phyloP scores from a whole-genome alignment of 305 asterid species.

The Ilex paraguariensis region DNA sequence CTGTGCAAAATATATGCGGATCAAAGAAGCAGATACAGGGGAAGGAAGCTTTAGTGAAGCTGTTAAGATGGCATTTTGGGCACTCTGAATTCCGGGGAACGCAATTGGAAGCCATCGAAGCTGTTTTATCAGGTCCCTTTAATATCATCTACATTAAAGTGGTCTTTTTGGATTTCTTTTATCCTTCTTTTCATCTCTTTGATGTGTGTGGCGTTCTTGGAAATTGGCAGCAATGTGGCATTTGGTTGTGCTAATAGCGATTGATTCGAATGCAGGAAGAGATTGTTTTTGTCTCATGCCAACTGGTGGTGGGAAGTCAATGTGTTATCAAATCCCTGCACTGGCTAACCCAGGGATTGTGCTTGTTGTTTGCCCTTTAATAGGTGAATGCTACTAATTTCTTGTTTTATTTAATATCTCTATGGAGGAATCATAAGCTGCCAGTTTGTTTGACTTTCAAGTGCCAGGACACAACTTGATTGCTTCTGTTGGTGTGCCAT shows the following conservation, averaged over 20 bases:
- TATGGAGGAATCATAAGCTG: slow-evolving; percentile 37
- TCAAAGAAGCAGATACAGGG: slow-evolving; percentile 42
- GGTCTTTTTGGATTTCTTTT: neutral
- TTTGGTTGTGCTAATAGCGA: neutral
- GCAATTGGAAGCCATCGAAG: slow-evolving; percentile 88
- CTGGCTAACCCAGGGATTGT: slow-evolving; percentile 86
- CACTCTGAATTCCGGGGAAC: slow-evolving; percentile 81
- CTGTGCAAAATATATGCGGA: slow-evolving; percentile 52
- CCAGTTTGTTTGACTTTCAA: slow-evolving; percentile 37
- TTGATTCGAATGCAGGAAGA: slow-evolving; percentile 45
- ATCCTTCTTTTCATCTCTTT: neutral
- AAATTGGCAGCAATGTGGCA: neutral
- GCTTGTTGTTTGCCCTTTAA: slow-evolving; percentile 93
- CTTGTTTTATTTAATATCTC: slow-evolving; percentile 15
- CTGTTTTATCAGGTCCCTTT: slow-evolving; percentile 80
- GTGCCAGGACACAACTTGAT: slow-evolving; percentile 41
- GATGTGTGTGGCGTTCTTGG: neutral
- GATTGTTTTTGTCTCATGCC: slow-evolving; percentile 99
- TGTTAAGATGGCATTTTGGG: slow-evolving; percentile 94
- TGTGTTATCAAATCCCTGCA: slow-evolving; percentile 94
- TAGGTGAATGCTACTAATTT: slow-evolving; percentile 56
- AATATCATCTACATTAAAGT: neutral
- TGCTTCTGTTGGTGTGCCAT: slow-evolving; percentile 19
- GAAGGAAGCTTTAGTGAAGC: slow-evolving; percentile 83
- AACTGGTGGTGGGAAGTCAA: slow-evolving; percentile 97